Evolutionary conservation across 768 basidiomycete species (phyloP).

Genomic region (Termitomyces sp.): DNA sequence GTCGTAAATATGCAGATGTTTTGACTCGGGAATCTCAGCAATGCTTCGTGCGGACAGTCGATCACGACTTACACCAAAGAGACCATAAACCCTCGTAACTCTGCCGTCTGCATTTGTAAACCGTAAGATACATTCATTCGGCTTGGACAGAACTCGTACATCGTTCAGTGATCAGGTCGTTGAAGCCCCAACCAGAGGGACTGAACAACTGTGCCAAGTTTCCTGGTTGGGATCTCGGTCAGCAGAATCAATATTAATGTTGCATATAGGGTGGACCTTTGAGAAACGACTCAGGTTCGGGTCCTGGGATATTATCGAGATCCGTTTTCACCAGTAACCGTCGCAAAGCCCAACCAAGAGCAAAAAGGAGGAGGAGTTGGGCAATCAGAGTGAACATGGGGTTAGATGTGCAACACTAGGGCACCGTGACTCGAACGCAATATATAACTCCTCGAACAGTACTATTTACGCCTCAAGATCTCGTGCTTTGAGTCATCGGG

Average conservation of each 20-base stretch:
- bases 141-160: not conserved
- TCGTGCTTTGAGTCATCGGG: not conserved
- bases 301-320: slow-evolving; percentile 33
- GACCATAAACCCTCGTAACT: slow-evolving; percentile 1
- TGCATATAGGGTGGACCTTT: slow-evolving; percentile 19
- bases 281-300: slow-evolving; percentile 23
- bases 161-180: slow-evolving; percentile 9
- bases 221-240: slow-evolving; percentile 2
- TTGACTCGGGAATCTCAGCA: slow-evolving; percentile 11
- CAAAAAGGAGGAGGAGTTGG: not conserved
- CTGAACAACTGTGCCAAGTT: slow-evolving; percentile 15
- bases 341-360: slow-evolving; percentile 10
- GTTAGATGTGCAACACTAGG: not conserved
- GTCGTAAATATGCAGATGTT: slow-evolving; percentile 31
- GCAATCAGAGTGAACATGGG: slow-evolving; percentile 6
- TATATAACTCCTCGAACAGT: not conserved
- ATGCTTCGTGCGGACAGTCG: not conserved
- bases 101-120: not conserved
- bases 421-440: no score
- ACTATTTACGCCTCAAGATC: not conserved
- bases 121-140: not conserved
- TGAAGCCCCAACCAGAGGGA: slow-evolving; percentile 14
- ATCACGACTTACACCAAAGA: not conserved
- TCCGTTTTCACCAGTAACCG: slow-evolving; percentile 16
- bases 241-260: not conserved